These are phyloP conservation scores for Pelargonium myrrhifolium DNA, from an alignment of 441 rosid genomes.

Conservation along the genomic window DNA sequence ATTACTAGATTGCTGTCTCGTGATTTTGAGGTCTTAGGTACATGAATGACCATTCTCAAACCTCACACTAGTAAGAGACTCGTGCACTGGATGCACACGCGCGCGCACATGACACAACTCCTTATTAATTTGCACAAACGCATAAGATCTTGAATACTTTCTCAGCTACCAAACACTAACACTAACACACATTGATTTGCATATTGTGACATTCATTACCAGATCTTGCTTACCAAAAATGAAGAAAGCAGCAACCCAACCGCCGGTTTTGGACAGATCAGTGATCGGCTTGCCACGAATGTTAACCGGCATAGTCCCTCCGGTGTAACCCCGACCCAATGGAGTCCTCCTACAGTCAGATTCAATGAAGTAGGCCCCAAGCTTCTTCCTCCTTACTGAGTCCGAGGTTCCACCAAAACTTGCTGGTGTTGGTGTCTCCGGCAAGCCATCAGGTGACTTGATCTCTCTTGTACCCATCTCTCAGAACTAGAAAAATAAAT, in stretches of 20 bases:
- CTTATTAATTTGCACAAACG: too few relatives aligned
- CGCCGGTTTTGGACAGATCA: constrained; percentile 81
- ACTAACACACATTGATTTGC: background rate
- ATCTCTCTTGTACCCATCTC: constrained; percentile 58
- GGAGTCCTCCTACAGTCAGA: constrained; percentile 76
- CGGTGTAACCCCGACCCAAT: constrained; percentile 74
- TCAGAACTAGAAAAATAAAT: constrained; percentile 3
- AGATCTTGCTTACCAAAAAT: constrained; percentile 54
- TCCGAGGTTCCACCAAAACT: constrained; percentile 27
- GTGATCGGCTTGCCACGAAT: constrained; percentile 74
- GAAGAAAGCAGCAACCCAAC: constrained; percentile 88
- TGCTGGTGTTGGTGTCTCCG: constrained; percentile 30
- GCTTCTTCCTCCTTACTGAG: constrained; percentile 50
- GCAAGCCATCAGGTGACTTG: constrained; percentile 42
- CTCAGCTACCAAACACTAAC: constrained; percentile 14
- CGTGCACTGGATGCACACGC: too few relatives aligned
- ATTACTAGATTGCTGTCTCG: background rate
- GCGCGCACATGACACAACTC: too few relatives aligned
- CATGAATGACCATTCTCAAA: too few relatives aligned
- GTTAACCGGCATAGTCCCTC: constrained; percentile 79
- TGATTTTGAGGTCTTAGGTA: too few relatives aligned
- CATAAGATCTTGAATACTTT: too few relatives aligned
- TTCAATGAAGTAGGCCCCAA: constrained; percentile 59
- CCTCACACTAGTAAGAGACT: too few relatives aligned
- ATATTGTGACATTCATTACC: background rate